Base-by-base conservation (phyloP, 2,329 filamentous ascomycete genomes). In the Fusarium multiceps region DNA sequence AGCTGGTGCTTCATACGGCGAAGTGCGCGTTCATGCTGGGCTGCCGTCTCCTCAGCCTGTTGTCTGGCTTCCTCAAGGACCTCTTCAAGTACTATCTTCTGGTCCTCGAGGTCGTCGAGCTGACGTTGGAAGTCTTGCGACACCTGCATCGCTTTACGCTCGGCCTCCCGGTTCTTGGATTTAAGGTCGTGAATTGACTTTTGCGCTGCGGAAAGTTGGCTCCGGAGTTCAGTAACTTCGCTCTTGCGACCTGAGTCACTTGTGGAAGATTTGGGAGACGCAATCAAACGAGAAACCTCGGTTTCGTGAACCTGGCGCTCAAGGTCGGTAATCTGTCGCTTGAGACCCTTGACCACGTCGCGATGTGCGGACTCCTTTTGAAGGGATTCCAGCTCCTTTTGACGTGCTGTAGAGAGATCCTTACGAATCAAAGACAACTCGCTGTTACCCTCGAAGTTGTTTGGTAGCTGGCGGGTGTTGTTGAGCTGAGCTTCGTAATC, bases 271-370 rank as follows among this genome's bases (percentile, higher is more conserved):
- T 79, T 81, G 4, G 84, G 83, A 14, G 84, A 83, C 37, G 73
- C 69, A 23, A 80, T 78, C 27, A 88, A 75, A 13, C 82, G 83
- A 20, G 85, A 85, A 42, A 89, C 83, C 47, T 89, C 85, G 8
- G 87, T 84, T 61, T 93, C 89, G 69, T 92, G 89, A 7, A 90
- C 82, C 62, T 90, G 87, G 42, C 86, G 86, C 76, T 93, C 91
- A 18, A 93, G 84, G 37, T 92, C 88, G 4, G 86, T 82, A 50
- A 93, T 85, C 60, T 90, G 87, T 49, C 86, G 85, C 77, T 91
- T 92, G 61, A 92, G 85, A 21, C 83, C 82, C 63, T 90, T 89
- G 62, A 91, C 83, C 3, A 83, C 80, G 30, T 90, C 87, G 71
- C 89, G 91, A 69, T 91, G 87, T 9, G 86, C 79, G 12, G 85